phyloP scores from a whole-genome alignment of 1,139 yeast species.

The Saccharomyces hybrid region DNA sequence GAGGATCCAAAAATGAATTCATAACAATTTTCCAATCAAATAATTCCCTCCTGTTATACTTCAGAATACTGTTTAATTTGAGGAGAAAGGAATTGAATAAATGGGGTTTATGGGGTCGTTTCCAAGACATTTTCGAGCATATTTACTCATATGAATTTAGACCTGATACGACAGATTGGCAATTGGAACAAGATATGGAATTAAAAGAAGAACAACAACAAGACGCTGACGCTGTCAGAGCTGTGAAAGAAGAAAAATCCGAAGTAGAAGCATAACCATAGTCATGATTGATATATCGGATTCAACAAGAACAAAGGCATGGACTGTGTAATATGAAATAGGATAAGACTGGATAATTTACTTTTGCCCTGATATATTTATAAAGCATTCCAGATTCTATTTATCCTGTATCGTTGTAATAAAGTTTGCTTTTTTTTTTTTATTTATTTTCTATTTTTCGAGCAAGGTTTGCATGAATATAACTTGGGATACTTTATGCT shows the following conservation, averaged over 20 bases:
- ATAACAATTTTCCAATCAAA: conserved; percentile 24
- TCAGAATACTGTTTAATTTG: conserved; percentile 24
- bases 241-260: neutral
- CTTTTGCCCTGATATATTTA: neutral
- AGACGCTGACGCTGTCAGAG: neutral
- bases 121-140: conserved; percentile 16
- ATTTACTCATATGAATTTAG: conserved; percentile 18
- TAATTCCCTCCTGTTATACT: conserved; percentile 22
- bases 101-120: conserved; percentile 20
- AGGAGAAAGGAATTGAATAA: conserved; percentile 14
- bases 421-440: neutral
- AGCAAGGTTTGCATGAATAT: too few relatives aligned
- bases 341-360: neutral
- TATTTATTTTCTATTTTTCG: too few relatives aligned
- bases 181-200: neutral
- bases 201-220: neutral
- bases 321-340: neutral
- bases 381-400: neutral
- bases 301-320: neutral
- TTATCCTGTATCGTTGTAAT: neutral
- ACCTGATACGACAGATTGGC: conserved; percentile 19
- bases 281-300: neutral
- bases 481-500: too few relatives aligned
- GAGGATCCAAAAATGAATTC: conserved; percentile 24
- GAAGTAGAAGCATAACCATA: neutral